Base-by-base conservation (phyloP, 768 basidiomycete species). In the Russula virescens region DNA sequence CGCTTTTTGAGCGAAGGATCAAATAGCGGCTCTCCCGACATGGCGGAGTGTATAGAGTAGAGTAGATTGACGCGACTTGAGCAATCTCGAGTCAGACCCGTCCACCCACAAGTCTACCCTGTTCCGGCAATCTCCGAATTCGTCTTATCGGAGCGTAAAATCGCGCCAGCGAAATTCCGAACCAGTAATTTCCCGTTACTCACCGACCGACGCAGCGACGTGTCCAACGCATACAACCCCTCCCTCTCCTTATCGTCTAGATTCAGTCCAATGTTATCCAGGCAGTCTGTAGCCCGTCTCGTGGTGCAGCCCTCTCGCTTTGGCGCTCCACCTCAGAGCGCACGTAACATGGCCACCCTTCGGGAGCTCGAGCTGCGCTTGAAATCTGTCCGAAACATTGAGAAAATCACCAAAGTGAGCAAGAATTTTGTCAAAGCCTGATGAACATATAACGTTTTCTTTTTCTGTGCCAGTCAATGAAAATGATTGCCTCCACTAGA, bases 401-500 rank as follows among this genome's bases (percentile, higher is more conserved):
- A 97, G 84, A 98, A 98, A 90, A 98, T 99, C 80, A 98, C 96
- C 64, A 96, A 97, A 82, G 95, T 93, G 67, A 67, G 82, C 72
- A 71, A 75, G 58, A 58, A 49, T n/a, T 40, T 1, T 31, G 16
- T 34, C 21, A 62, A 25, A 52, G 43, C 23, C 5, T 2, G 21
- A n/a, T n/a, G 21, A 16, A 19, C 31, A 52, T 9, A 53, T 59
- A 53, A 52, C 64, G 58, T 40, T 25, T 46, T 10, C 45, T 19
- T 50, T 42, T 72, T 16, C 18, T 46, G 34, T 48, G 3, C 10
- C 71, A 94, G 90, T 93, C 94, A 54, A 96, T 97, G 93, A 96
- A 97, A 83, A 95, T 99, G 85, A 96, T 98, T 81, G 96, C 95
- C 61, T 98, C 96, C 55, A 96, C 95, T 56, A 94, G 95, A 76